A percentile compares a stretch with the other conserved stretches of the same genome.
These are phyloP conservation scores for Amanita exitialis DNA, from an alignment of 768 basidiomycete genomes.

Conservation along the genomic window DNA sequence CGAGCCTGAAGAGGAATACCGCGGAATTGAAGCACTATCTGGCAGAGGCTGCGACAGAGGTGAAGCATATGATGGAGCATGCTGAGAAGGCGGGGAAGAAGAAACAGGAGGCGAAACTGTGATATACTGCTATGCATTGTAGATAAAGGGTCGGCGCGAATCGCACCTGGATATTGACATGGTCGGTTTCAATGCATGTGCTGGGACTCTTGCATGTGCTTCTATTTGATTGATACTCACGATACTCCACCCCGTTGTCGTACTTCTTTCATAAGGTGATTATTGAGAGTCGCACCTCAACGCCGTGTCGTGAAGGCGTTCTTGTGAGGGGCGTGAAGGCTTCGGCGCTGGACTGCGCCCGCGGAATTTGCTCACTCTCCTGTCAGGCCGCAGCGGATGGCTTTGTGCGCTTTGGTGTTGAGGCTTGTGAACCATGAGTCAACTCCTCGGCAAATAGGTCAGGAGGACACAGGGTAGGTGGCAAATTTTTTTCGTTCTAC, in stretches of 20 bases:
- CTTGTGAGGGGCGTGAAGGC: neutral
- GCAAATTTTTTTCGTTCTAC: too few species aligned
- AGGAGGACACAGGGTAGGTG: too few species aligned
- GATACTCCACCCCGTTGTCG: neutral
- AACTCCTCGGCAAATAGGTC: neutral
- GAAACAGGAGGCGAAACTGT: conserved; percentile 13
- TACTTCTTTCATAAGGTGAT: neutral
- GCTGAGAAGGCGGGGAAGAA: conserved; percentile 36
- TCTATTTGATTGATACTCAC: neutral
- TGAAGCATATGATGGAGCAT: conserved; percentile 64
- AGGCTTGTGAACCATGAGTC: neutral
- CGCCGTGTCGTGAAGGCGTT: neutral
- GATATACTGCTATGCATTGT: neutral
- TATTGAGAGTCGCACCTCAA: neutral
- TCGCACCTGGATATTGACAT: neutral
- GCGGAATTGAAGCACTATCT: conserved; percentile 58
- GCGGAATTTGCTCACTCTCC: neutral
- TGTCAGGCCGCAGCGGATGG: neutral
- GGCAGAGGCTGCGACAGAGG: conserved; percentile 73
- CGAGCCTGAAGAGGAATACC: conserved; percentile 49
- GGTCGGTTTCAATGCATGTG: neutral
- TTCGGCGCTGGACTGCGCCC: neutral
- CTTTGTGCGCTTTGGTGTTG: neutral
- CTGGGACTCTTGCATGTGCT: neutral
- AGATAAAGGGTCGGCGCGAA: too few species aligned